Conservation (phyloP, 2,329 filamentous ascomycete genomes). For the Graphilbum ipis-grandicollis region DNA sequence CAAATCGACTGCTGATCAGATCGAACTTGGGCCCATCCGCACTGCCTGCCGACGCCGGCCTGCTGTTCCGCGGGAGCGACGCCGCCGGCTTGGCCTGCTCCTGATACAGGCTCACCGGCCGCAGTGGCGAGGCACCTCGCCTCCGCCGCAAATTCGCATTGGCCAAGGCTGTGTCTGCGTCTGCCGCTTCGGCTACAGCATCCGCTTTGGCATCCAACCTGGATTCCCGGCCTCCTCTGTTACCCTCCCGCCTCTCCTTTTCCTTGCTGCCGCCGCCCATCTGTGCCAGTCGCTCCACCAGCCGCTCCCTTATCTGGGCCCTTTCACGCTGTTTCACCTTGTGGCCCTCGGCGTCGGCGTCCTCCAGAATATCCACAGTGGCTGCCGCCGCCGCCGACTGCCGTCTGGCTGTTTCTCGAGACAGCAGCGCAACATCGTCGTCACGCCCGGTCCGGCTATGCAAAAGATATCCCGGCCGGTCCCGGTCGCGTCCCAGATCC, state of each 20-base stretch:
- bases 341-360: conserved; percentile 1
- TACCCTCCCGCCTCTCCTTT: no score
- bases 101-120: background rate
- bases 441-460: no score
- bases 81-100: background rate
- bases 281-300: background rate
- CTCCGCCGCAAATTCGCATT: conserved; percentile 1
- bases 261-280: background rate
- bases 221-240: no score
- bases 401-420: no score
- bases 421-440: no score
- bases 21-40: conserved; percentile 21
- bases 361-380: conserved; percentile 1
- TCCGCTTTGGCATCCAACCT: background rate
- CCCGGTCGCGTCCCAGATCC: no score
- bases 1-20: conserved; percentile 26
- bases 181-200: background rate
- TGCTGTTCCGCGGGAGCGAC: no score
- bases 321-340: background rate
- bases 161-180: background rate
- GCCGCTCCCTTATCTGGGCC: background rate
- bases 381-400: background rate
- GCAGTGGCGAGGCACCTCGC: conserved; percentile 3
- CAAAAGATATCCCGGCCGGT: no score
- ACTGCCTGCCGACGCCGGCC: conserved; percentile 5